phyloP scores from a whole-genome alignment of 257 asterid species.

The Cordia subcordata region DNA sequence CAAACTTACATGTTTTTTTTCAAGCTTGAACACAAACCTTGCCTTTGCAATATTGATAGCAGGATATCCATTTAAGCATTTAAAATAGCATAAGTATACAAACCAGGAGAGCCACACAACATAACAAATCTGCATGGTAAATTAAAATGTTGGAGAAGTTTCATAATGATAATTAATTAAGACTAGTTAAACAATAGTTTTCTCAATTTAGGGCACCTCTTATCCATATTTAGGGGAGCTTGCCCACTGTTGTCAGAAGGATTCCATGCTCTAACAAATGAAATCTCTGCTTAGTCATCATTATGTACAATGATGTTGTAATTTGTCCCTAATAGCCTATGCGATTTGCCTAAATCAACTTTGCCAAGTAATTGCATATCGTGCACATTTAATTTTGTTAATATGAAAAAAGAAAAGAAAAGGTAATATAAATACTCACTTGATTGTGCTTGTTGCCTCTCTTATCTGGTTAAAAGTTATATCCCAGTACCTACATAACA shows the following conservation, averaged over 20 bases:
- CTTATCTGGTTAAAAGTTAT: neutral
- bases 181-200: neutral
- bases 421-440: neutral
- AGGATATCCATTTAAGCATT: slow-evolving; percentile 40
- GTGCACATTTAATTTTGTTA: neutral
- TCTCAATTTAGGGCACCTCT: neutral
- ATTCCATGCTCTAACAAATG: slow-evolving; percentile 9
- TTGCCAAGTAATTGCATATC: neutral
- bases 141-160: neutral
- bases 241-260: neutral
- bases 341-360: no score
- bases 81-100: slow-evolving; percentile 39
- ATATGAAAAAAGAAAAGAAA: neutral
- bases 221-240: slow-evolving; percentile 9
- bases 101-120: slow-evolving; percentile 39
- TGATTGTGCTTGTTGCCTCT: neutral
- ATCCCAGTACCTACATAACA: neutral
- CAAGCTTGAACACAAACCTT: slow-evolving; percentile 37
- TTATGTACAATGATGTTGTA: neutral
- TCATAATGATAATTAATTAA: no score
- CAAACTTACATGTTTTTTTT: no score
- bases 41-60: slow-evolving; percentile 27
- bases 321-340: slow-evolving; percentile 1
- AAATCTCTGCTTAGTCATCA: slow-evolving; percentile 4
- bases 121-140: slow-evolving; percentile 6